Percentiles rank a stretch among this genome's conserved stretches.
These are phyloP conservation scores for Lactarius hengduanensis DNA, from an alignment of 768 basidiomycete species.

Conservation along the genomic window DNA sequence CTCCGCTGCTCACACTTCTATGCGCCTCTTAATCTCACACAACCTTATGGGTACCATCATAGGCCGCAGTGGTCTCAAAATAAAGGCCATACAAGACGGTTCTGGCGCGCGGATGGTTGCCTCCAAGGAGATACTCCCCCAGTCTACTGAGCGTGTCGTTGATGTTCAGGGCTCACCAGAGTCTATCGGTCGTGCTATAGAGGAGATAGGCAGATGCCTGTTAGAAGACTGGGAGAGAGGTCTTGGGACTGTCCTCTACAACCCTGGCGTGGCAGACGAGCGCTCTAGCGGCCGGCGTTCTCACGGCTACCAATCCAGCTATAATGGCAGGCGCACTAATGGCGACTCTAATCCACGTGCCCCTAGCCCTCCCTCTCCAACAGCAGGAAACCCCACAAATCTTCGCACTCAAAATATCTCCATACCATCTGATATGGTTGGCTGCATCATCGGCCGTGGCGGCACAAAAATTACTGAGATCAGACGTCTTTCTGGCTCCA, in stretches of 20 bases:
- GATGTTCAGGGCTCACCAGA: slow-evolving; percentile 96
- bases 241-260: slow-evolving; percentile 91
- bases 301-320: slow-evolving; percentile 50
- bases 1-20: slow-evolving; percentile 68
- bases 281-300: slow-evolving; percentile 51
- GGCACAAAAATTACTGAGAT: slow-evolving; percentile 99
- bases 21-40: slow-evolving; percentile 97
- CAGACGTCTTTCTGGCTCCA: slow-evolving; percentile 93
- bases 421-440: slow-evolving; percentile 99
- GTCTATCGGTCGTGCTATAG: slow-evolving; percentile 87
- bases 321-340: slow-evolving; percentile 55
- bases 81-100: slow-evolving; percentile 96
- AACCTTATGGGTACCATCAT: slow-evolving; percentile 99
- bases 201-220: slow-evolving; percentile 94
- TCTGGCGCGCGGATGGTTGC: slow-evolving; percentile 99
- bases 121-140: slow-evolving; percentile 98
- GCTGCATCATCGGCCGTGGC: slow-evolving; percentile 92
- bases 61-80: slow-evolving; percentile 93
- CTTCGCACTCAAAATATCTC: slow-evolving; percentile 98
- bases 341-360: slow-evolving; percentile 54
- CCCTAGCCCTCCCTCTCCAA: slow-evolving; percentile 52
- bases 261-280: slow-evolving; percentile 85
- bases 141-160: slow-evolving; percentile 98
- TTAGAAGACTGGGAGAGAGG: slow-evolving; percentile 97
- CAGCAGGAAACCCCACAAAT: slow-evolving; percentile 56